Base-by-base conservation (phyloP, 2,329 filamentous ascomycete genomes). In the Paraphaeosphaeria sporulosa region DNA sequence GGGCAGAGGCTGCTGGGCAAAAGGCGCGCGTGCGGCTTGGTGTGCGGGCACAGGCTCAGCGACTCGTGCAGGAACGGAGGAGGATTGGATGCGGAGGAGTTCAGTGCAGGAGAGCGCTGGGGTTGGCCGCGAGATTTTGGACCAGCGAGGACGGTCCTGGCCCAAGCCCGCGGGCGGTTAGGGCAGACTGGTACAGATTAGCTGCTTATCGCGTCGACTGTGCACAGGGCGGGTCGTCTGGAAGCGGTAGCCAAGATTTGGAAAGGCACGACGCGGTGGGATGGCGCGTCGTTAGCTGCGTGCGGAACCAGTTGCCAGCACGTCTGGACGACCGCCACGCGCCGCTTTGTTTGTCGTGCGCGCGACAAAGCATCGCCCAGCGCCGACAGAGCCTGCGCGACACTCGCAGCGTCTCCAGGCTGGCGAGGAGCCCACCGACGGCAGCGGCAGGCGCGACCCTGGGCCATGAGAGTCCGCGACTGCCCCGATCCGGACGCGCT, bases 1-100 rank as follows among this genome's bases (percentile, higher is more conserved):
- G 55, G 64, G 65, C 64, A 65, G 66, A 63, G 62, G 63, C 47
- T 9, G 52, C 21, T 46, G 55, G 43, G 55, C 57, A 55, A 50
- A 60, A 56, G 57, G 21, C 15, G 50, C 8, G 34, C 4, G 36
- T 3, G 34, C 34, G 36, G 9, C 25, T 15, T 3, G 17, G 42
- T 13, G 30, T n/a, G n/a, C n/a, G n/a, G n/a, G n/a, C n/a, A n/a
- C 40, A 25, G 17, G 19, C 3, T 42, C 40, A 46, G 42, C 42
- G 52, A 27, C 19, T 17, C 3, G 51, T 8, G 40, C 25, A 46
- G 52, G n/a, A 4, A 21, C 36, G 42, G 52, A 47, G 40, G 25
- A 46, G 40, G 52, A 44, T 46, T 55, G 42, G 40, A 46, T 46
- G 52, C 42, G 52, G 52, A 55, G 52, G 36, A 54, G 52, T 43